A percentile compares a stretch with the other conserved stretches of the same genome.
Conservation (phyloP, 75 land plant species). For the Ceratopteris richardii region DNA sequence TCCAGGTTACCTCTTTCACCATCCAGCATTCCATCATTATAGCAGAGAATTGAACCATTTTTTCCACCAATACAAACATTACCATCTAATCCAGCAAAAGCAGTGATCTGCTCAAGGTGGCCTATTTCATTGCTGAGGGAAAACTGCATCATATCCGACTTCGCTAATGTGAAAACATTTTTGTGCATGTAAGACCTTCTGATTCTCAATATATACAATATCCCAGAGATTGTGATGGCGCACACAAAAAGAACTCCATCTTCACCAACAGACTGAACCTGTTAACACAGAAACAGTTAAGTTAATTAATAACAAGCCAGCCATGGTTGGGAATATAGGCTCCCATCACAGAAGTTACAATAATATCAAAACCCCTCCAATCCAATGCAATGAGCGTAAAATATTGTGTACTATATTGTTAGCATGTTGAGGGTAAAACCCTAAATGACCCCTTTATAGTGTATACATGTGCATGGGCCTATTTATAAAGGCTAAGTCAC, state of each 20-base stretch:
- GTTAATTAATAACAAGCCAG: too few species aligned
- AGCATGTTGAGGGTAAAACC: too few species aligned
- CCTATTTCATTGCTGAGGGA: conserved; percentile 18
- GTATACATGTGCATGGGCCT: too few species aligned
- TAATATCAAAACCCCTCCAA: neutral
- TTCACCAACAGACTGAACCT: neutral
- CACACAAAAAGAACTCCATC: conserved; percentile 9
- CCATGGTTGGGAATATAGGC: neutral
- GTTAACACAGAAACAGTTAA: neutral
- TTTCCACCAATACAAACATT: conserved; percentile 23
- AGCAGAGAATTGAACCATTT: conserved; percentile 27
- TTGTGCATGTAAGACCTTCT: conserved; percentile 4
- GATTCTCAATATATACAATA: conserved; percentile 10
- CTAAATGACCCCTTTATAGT: too few species aligned
- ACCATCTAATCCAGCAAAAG: conserved; percentile 19
- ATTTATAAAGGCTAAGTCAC: neutral
- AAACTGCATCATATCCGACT: conserved; percentile 9
- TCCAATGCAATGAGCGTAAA: neutral
- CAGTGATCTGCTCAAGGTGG: conserved; percentile 19
- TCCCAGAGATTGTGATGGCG: conserved; percentile 18
- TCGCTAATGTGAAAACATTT: conserved; percentile 6
- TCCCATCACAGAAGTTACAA: neutral
- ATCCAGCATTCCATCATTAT: neutral
- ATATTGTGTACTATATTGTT: neutral
- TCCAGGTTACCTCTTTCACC: too few species aligned